phyloP scores from a whole-genome alignment of 2,329 filamentous ascomycete genomes.

The Penicillium frequentans region DNA sequence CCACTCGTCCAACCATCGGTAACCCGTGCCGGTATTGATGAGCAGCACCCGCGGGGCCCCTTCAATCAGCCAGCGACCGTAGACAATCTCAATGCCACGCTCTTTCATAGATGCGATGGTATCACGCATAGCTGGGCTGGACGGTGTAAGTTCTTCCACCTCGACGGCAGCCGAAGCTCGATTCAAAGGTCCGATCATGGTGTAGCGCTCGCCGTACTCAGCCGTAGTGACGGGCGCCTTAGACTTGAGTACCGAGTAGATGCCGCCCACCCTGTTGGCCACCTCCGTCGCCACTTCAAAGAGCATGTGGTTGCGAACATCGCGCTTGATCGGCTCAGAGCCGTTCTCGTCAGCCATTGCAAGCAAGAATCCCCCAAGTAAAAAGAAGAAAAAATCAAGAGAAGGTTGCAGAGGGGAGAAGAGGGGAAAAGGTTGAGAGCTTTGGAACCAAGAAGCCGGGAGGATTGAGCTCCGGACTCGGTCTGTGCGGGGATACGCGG shows the following conservation, averaged over 20 bases:
- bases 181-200: conserved; percentile 91
- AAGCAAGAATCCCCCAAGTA: conserved; percentile 60
- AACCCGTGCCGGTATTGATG: conserved; percentile 92
- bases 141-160: conserved; percentile 88
- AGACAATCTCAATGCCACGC: conserved; percentile 83
- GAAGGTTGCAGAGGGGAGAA: not conserved
- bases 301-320: conserved; percentile 92
- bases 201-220: conserved; percentile 98
- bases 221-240: conserved; percentile 97
- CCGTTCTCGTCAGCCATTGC: conserved; percentile 85
- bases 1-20: conserved; percentile 92
- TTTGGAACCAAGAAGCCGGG: conserved; percentile 4
- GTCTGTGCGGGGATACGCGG: conserved; percentile 23
- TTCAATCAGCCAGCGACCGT: conserved; percentile 96
- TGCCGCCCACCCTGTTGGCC: conserved; percentile 95
- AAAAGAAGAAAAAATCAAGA: not conserved
- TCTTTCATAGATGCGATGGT: conserved; percentile 93
- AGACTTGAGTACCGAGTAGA: conserved; percentile 98
- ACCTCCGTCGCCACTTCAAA: conserved; percentile 98
- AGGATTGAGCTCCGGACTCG: conserved; percentile 19
- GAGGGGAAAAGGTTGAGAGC: conserved; percentile 5
- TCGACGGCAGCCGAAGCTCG: conserved; percentile 92
- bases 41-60: conserved; percentile 90
- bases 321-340: conserved; percentile 49
- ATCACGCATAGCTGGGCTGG: conserved; percentile 71